Conservation (phyloP, 805 yeast species). For the Kazachstania africana region DNA sequence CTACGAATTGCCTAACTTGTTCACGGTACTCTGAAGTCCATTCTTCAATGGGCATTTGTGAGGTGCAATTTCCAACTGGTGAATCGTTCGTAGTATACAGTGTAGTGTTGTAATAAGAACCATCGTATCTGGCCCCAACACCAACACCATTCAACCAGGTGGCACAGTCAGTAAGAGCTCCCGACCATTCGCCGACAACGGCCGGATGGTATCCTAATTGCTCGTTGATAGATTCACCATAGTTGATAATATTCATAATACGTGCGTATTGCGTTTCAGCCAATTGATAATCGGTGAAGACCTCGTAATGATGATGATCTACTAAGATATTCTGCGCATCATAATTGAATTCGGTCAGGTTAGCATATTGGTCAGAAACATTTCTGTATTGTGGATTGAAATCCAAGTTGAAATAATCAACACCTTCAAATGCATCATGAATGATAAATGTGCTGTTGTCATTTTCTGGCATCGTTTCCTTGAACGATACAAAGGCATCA, state of each 20-base stretch:
- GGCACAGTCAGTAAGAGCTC: slow-evolving; percentile 61
- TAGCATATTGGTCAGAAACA: slow-evolving; percentile 25
- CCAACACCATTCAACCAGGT: slow-evolving; percentile 61
- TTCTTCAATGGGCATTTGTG: slow-evolving; percentile 23
- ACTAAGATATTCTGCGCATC: slow-evolving; percentile 51
- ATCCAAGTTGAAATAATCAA: slow-evolving; percentile 44
- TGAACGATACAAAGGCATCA: slow-evolving; percentile 23
- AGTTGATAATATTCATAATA: slow-evolving; percentile 23
- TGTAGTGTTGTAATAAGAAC: slow-evolving; percentile 28
- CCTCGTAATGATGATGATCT: slow-evolving; percentile 89
- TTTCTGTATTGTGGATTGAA: slow-evolving; percentile 25
- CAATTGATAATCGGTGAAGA: slow-evolving; percentile 58
- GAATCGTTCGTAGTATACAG: slow-evolving; percentile 5
- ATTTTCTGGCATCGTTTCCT: slow-evolving; percentile 8
- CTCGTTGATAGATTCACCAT: slow-evolving; percentile 20
- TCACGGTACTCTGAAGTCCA: slow-evolving; percentile 34
- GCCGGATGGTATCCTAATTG: slow-evolving; percentile 34
- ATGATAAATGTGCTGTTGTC: slow-evolving; percentile 37
- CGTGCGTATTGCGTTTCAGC: slow-evolving; percentile 28
- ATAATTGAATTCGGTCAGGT: slow-evolving; percentile 27
- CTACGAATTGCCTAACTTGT: slow-evolving; percentile 43
- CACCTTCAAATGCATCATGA: slow-evolving; percentile 53
- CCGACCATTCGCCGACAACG: slow-evolving; percentile 61
- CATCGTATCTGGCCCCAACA: slow-evolving; percentile 52
- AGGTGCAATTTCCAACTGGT: slow-evolving; percentile 34